Evolutionary conservation across 768 basidiomycete genomes (phyloP), one percentile per base, ranked within the genome.

Genomic region (Phylloporus arenicola): DNA sequence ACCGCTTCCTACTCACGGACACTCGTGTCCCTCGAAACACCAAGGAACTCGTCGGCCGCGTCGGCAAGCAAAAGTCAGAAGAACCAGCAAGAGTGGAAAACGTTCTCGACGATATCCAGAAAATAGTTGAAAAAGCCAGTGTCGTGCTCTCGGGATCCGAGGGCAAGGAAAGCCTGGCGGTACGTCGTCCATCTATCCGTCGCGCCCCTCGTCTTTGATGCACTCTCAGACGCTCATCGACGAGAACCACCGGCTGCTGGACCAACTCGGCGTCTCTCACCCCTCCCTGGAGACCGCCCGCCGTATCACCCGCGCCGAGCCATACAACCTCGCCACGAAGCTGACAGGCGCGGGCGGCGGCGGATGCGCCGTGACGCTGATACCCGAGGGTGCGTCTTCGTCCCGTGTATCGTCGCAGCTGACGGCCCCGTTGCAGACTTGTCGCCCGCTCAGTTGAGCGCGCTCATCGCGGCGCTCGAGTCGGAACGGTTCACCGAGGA

Each of bases 281-380:
- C 82, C 91, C 11, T 71, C 84, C 2, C 70, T 99, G 50, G 96
- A 99, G 68, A 70, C 75, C 19, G 92, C 97, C 57, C 80, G 83
- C 48, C 69, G 75, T n/a, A 83, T 78, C 57, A 90, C 92, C 0
- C 68, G 72, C 10, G 74, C 76, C 10, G 62, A 72, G 54, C 85
- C 84, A 8, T 88, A 85, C 70, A 70, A 72, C 10, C 73, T 98
- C 43, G 83, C 82, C 60, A 93, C 92, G n/a, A 96, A 97, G 73
- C 71, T 99, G 50, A 99, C 96, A 7, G 96, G 96, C 37, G 95
- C 96, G 8, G 96, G 96, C 27, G 96, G 96, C 35, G 96, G 96
- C 22, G 96, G 96, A n/a, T 98, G 96, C 63, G 86, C 93, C 5
- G 92, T 98, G 27, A 95, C 94, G 12, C 79, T 98, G 31, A 77